Percentiles rank a stretch among this genome's conserved stretches.
phyloP scores from a whole-genome alignment of 1,284 basidiomycete genomes.

The Pyrrhoderma lamaoense region DNA sequence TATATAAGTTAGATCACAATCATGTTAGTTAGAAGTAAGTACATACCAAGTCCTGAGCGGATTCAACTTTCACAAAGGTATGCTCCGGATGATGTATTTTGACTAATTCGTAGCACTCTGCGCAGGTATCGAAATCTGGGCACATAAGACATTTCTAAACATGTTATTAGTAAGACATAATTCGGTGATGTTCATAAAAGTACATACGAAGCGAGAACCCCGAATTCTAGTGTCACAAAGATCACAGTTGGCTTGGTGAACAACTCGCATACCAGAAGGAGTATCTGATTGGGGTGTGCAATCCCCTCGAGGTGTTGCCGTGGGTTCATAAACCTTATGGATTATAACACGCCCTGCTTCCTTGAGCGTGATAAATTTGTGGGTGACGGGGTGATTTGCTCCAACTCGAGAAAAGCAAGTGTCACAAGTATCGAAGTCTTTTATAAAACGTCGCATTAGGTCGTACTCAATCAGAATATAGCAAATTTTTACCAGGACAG shows the following conservation, averaged over 20 bases:
- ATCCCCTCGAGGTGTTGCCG: conserved; percentile 19
- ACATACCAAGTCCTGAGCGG: conserved; percentile 47
- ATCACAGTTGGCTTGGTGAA: conserved; percentile 63
- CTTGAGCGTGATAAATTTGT: conserved; percentile 62
- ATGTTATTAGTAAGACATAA: conserved; percentile 7
- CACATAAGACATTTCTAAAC: conserved; percentile 63
- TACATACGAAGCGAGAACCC: conserved; percentile 61
- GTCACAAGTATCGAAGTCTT: conserved; percentile 69
- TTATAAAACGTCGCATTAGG: not conserved
- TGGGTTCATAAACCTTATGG: conserved; percentile 45
- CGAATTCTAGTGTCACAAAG: conserved; percentile 65
- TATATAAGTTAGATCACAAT: not conserved
- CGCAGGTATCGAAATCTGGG: conserved; percentile 74
- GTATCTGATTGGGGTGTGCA: not conserved
- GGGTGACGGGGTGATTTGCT: conserved; percentile 43
- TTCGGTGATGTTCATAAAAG: conserved; percentile 1
- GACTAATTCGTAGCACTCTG: conserved; percentile 63
- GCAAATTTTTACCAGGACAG: conserved; percentile 42
- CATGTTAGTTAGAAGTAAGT: conserved; percentile 19
- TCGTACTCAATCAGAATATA: conserved; percentile 3
- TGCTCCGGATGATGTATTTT: conserved; percentile 71
- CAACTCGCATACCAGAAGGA: conserved; percentile 25
- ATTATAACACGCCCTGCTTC: conserved; percentile 58
- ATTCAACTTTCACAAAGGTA: conserved; percentile 62
- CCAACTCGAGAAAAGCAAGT: conserved; percentile 42